A percentile compares a stretch with the other conserved stretches of the same genome.
Conservation (phyloP, 2,329 filamentous ascomycete genomes). For the Colletotrichum cereale region DNA sequence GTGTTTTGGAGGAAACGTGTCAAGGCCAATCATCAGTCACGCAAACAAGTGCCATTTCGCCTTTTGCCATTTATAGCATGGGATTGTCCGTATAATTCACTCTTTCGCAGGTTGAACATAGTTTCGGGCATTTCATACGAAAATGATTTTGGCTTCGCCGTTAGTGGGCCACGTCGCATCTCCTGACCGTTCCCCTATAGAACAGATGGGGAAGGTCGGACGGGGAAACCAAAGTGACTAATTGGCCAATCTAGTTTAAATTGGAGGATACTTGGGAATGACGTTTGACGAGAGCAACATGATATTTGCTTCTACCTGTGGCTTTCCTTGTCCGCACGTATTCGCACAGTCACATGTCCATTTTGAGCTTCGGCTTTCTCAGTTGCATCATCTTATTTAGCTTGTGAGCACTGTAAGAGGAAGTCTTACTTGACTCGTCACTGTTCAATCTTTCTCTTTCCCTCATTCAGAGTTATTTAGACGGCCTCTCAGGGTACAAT, state of each 20-base stretch:
- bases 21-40: neutral
- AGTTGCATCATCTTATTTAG: too few species aligned
- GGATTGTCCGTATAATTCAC: neutral
- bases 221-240: neutral
- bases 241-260: too few species aligned
- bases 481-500: too few species aligned
- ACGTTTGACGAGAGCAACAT: too few species aligned
- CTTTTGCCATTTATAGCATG: constrained; percentile 10
- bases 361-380: too few species aligned
- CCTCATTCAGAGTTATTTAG: too few species aligned
- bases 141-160: neutral
- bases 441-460: too few species aligned
- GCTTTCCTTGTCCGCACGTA: too few species aligned
- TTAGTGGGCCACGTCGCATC: neutral
- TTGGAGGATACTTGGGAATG: neutral
- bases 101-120: neutral
- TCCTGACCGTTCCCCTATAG: neutral
- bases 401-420: too few species aligned
- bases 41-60: neutral
- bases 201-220: neutral
- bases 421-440: too few species aligned
- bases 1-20: neutral
- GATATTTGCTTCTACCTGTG: too few species aligned
- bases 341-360: too few species aligned
- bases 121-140: neutral